phyloP scores from a whole-genome alignment of 768 basidiomycete genomes.

The Phaffia australis region DNA sequence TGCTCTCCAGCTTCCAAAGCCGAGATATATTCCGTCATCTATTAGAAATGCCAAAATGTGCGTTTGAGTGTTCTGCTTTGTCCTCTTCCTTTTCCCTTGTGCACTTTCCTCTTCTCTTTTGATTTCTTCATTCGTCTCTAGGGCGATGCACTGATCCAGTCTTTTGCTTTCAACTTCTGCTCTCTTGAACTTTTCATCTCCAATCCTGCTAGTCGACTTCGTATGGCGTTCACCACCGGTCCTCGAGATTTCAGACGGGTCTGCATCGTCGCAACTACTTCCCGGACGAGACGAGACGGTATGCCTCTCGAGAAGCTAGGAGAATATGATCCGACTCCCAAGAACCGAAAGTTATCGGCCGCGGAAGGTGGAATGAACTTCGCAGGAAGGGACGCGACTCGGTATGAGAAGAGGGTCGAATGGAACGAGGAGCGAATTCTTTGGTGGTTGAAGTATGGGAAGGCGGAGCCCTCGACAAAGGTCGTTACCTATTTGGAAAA shows the following conservation, averaged over 20 bases:
- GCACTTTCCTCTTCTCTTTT: not conserved
- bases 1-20: not conserved
- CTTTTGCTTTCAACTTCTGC: not conserved
- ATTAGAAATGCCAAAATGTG: not conserved
- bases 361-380: not conserved
- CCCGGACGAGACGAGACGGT: slow-evolving; percentile 51
- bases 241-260: slow-evolving; percentile 1
- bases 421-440: slow-evolving; percentile 86
- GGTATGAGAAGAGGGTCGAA: slow-evolving; percentile 54
- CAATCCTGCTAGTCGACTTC: slow-evolving; percentile 1
- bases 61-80: not conserved
- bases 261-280: slow-evolving; percentile 1
- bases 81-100: not conserved
- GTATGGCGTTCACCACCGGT: slow-evolving; percentile 1
- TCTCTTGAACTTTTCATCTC: not conserved
- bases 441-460: slow-evolving; percentile 69
- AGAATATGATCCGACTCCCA: slow-evolving; percentile 55
- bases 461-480: slow-evolving; percentile 68
- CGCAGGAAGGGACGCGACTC: slow-evolving; percentile 20
- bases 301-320: slow-evolving; percentile 81
- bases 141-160: too few species aligned
- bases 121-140: not conserved
- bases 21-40: slow-evolving; percentile 9
- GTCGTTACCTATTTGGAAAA: slow-evolving; percentile 65
- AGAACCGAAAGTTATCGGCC: not conserved